Percentiles rank a stretch among this genome's conserved stretches.
These are phyloP conservation scores for Ceratocystis colombiana DNA, from an alignment of 2,329 filamentous ascomycete genomes.

Conservation along the genomic window DNA sequence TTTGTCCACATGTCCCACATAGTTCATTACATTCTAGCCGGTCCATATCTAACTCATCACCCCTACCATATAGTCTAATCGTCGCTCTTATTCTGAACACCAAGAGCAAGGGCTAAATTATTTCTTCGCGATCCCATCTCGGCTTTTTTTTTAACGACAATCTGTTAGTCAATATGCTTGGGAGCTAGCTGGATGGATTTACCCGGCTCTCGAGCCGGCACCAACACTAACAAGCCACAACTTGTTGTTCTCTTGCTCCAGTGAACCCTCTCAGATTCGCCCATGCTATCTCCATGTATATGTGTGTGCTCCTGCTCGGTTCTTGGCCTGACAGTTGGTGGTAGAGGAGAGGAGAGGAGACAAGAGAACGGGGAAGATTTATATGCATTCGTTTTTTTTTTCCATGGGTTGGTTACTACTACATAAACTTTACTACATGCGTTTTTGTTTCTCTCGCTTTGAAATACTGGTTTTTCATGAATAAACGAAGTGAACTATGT, in stretches of 20 bases:
- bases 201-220: neutral
- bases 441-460: neutral
- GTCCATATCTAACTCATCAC: neutral
- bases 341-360: neutral
- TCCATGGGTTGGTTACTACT: conserved; percentile 19
- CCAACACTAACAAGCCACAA: neutral
- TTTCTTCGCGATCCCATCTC: neutral
- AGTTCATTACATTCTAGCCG: neutral
- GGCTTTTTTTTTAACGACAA: neutral
- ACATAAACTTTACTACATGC: neutral
- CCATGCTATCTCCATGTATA: neutral
- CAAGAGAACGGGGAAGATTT: neutral
- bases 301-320: neutral
- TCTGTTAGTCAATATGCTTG: neutral
- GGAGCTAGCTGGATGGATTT: neutral
- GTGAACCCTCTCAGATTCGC: no score
- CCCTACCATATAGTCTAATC: conserved; percentile 55
- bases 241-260: neutral
- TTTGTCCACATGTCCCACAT: no score
- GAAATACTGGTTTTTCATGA: neutral
- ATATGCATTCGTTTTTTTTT: conserved; percentile 16
- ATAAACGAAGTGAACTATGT: neutral
- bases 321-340: neutral
- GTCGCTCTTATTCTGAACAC: conserved; percentile 90
- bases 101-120: conserved; percentile 54